Evolutionary conservation across 2,329 filamentous ascomycete genomes (phyloP).

Genomic region (Gnomoniopsis sp.): DNA sequence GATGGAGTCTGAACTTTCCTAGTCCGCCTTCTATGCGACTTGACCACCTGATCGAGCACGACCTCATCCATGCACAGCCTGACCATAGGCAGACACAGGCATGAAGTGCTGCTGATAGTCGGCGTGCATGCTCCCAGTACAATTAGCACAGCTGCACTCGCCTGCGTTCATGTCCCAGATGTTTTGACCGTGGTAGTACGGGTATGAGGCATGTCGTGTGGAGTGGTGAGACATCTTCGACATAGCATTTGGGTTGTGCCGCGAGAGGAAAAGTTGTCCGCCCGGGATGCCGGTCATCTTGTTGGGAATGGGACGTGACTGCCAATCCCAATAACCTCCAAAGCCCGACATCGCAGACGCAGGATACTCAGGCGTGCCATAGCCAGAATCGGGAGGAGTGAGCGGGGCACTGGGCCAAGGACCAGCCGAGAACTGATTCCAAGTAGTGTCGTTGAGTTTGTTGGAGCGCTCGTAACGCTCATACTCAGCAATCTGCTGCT

Average conservation of each 20-base stretch:
- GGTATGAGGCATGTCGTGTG: conserved; percentile 38
- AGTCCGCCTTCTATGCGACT: not conserved
- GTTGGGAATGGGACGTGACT: conserved; percentile 36
- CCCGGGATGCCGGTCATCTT: conserved; percentile 37
- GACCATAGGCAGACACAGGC: conserved; percentile 43
- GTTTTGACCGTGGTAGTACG: conserved; percentile 42
- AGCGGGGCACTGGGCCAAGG: conserved; percentile 42
- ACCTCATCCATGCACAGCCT: conserved; percentile 50
- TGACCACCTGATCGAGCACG: not conserved
- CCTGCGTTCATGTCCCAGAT: conserved; percentile 50
- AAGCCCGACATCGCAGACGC: conserved; percentile 54
- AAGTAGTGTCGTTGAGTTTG: conserved; percentile 35
- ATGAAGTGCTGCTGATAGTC: conserved; percentile 48
- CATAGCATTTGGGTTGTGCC: conserved; percentile 26
- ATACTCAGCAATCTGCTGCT: conserved; percentile 54
- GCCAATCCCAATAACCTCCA: conserved; percentile 50
- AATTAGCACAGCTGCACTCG: conserved; percentile 49
- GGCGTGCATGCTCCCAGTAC: conserved; percentile 36
- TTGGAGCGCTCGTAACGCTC: conserved; percentile 34
- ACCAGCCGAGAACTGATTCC: conserved; percentile 38
- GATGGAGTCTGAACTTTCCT: not conserved
- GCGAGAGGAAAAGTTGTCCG: conserved; percentile 23
- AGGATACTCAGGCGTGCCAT: conserved; percentile 57
- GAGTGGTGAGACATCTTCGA: conserved; percentile 37
- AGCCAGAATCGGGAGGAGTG: conserved; percentile 59